Percentiles rank a stretch among this genome's conserved stretches.
These are phyloP conservation scores for Pleurotus ostreatus DNA, from an alignment of 768 basidiomycete genomes.

Conservation along the genomic window DNA sequence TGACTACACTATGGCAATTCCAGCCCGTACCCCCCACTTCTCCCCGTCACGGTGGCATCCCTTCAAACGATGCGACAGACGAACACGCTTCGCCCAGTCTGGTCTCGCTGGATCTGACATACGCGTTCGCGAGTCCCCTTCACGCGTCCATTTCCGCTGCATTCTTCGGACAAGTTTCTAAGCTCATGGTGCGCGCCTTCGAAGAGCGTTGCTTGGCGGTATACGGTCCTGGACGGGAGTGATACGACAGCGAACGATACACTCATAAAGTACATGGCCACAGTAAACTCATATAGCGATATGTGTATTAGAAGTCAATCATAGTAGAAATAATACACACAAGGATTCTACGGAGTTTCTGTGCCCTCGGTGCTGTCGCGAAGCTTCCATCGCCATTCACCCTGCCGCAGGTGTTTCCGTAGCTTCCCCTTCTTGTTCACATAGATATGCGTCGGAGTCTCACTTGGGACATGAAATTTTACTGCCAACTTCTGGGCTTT, in stretches of 20 bases:
- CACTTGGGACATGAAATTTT: neutral
- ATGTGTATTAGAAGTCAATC: no score
- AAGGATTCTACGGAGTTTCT: no score
- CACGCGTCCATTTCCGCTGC: conserved; percentile 79
- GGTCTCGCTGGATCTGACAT: conserved; percentile 80
- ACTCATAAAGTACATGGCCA: no score
- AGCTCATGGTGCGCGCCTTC: conserved; percentile 89
- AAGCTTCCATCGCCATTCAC: conserved; percentile 6
- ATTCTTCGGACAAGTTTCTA: conserved; percentile 85
- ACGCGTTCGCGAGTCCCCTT: conserved; percentile 82
- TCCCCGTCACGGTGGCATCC: conserved; percentile 32
- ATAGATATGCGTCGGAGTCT: neutral
- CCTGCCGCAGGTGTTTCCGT: neutral
- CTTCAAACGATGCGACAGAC: neutral
- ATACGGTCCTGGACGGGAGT: conserved; percentile 48
- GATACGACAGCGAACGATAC: neutral
- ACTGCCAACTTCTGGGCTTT: neutral
- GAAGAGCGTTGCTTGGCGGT: conserved; percentile 76
- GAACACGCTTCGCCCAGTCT: conserved; percentile 51
- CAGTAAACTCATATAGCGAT: no score
- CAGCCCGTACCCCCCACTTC: conserved; percentile 47
- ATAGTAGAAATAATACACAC: no score
- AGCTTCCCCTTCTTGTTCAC: conserved; percentile 8
- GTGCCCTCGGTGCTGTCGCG: neutral
- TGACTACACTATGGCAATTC: conserved; percentile 74